phyloP scores from a whole-genome alignment of 768 basidiomycete genomes.

The Scleroderma bovista region DNA sequence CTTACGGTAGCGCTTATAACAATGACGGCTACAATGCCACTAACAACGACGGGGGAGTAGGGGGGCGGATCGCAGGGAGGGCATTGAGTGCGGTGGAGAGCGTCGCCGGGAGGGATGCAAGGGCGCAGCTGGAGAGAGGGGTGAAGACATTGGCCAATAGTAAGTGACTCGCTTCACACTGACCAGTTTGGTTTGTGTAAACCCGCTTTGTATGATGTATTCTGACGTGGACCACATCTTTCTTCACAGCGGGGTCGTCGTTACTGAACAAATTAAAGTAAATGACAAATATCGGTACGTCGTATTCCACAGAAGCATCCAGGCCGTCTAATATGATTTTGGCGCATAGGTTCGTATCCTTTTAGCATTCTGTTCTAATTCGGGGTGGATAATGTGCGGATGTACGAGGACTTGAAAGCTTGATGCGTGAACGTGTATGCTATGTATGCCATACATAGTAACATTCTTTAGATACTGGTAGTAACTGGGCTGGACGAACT shows the following conservation, averaged over 20 bases:
- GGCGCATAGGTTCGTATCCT: too few species aligned
- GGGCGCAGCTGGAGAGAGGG: constrained; percentile 43
- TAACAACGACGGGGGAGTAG: not conserved
- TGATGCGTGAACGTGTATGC: too few species aligned
- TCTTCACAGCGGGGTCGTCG: constrained; percentile 6
- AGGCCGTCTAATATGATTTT: too few species aligned
- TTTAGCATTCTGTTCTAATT: too few species aligned
- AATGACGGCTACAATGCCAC: not conserved
- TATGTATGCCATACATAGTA: too few species aligned
- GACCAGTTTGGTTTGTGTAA: too few species aligned
- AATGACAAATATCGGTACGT: not conserved
- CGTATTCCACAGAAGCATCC: too few species aligned
- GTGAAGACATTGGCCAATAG: constrained; percentile 46
- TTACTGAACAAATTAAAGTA: constrained; percentile 11
- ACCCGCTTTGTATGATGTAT: constrained; percentile 1
- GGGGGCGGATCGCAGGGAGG: constrained; percentile 19
- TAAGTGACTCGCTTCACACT: constrained; percentile 32
- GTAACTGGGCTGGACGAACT: too few species aligned
- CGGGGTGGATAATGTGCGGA: too few species aligned
- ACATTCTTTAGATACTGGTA: too few species aligned
- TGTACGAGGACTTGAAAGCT: too few species aligned
- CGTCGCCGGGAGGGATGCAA: constrained; percentile 47
- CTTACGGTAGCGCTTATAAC: not conserved
- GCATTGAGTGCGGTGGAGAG: constrained; percentile 51
- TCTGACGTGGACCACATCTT: not conserved